Evolutionary conservation across 2,329 filamentous ascomycete genomes (phyloP).

Genomic region (Stachybotrys chlorohalonatus): DNA sequence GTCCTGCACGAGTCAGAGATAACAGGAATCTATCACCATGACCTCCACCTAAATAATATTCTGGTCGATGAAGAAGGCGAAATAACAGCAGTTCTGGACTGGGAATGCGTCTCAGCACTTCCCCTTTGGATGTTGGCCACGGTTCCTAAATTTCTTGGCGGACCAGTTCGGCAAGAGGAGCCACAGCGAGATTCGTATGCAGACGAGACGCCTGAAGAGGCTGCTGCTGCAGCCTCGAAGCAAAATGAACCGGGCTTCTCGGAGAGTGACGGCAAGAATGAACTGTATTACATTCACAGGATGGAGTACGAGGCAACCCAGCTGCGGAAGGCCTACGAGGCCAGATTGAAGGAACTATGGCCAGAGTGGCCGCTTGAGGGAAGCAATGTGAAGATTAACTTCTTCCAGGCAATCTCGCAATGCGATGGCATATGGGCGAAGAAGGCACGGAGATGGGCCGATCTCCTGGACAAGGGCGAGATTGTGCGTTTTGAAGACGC

Average conservation of each 20-base stretch:
- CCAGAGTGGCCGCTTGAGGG: conserved; percentile 17
- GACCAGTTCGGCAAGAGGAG: conserved; percentile 15
- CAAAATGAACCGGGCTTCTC: conserved; percentile 9
- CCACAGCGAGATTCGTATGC: conserved; percentile 20
- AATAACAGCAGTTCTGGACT: conserved; percentile 30
- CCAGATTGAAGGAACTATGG: conserved; percentile 18
- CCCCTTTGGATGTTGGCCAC: conserved; percentile 26
- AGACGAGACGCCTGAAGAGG: conserved; percentile 13
- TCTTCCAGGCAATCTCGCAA: conserved; percentile 11
- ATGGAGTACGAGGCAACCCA: conserved; percentile 30
- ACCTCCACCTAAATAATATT: conserved; percentile 28
- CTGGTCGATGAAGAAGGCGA: conserved; percentile 24
- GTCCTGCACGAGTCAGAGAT: conserved; percentile 13
- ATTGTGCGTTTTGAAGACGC: not conserved
- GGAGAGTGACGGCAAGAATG: conserved; percentile 28
- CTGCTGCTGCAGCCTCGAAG: not conserved
- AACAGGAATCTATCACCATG: conserved; percentile 25
- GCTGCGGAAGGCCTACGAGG: conserved; percentile 20
- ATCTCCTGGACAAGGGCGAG: not conserved
- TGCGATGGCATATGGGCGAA: conserved; percentile 4
- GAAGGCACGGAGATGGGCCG: conserved; percentile 3
- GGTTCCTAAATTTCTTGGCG: conserved; percentile 24
- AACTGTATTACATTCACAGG: conserved; percentile 29
- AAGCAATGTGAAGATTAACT: conserved; percentile 19
- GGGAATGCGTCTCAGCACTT: conserved; percentile 31